phyloP scores from a whole-genome alignment of 176 grass and related monocot species.

The Alloteropsis semialata region DNA sequence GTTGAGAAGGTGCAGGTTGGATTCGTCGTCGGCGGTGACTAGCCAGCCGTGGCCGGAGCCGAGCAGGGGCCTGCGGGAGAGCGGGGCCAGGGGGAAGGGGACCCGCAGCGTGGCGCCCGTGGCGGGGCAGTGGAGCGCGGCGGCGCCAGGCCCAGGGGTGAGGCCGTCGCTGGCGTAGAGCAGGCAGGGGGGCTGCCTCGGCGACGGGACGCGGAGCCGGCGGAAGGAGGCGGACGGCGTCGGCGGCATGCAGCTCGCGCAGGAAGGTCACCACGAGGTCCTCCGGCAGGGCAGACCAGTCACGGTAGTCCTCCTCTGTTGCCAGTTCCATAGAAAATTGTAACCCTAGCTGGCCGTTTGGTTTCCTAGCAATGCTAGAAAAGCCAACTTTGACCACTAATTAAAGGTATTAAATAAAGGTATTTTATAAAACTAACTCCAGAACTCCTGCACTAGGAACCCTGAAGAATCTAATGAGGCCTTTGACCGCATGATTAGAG shows the following conservation, averaged over 20 bases:
- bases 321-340: no score
- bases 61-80: neutral
- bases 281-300: slow-evolving; percentile 10
- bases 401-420: no score
- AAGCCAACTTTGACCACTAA: no score
- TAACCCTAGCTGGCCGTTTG: no score
- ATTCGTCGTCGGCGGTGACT: neutral
- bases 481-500: no score
- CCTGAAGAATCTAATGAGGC: no score
- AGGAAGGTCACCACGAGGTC: neutral
- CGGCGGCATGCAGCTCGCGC: neutral
- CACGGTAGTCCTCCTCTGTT: no score
- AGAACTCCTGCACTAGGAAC: no score
- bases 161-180: neutral
- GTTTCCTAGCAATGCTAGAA: no score
- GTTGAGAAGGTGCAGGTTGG: slow-evolving; percentile 30
- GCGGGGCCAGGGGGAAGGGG: neutral
- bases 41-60: slow-evolving; percentile 21
- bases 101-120: neutral
- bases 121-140: slow-evolving; percentile 9
- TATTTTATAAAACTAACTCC: no score
- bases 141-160: neutral
- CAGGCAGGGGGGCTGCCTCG: slow-evolving; percentile 2
- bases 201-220: neutral
- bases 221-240: slow-evolving; percentile 4